Evolutionary conservation across 129 eudicot genomes (phyloP), one percentile per base, ranked within the genome.

Genomic region (Helichrysum umbraculigerum): DNA sequence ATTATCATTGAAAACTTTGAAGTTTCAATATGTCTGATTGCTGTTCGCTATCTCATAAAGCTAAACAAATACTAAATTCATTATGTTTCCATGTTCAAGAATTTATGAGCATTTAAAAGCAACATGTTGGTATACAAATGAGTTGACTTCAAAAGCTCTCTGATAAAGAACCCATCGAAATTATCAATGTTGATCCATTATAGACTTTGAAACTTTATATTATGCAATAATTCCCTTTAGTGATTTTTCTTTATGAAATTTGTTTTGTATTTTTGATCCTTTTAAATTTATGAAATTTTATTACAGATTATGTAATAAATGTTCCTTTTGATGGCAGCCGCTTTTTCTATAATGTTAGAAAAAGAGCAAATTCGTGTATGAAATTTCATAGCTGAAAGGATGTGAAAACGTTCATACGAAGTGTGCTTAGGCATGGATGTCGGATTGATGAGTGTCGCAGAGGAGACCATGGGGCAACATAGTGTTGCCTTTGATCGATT

Each of bases 401-500:
- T 58, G 85, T 57, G 57, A 41, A 19, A 67, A 60, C 67, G 68
- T 76, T 67, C 50, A 42, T 34, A 62, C 39, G n/a, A 25, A 21
- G 62, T 73, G 71, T 72, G 75, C 68, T 62, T 57, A 78, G 73
- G 37, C 77, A 79, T 80, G 90, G 85, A 86, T 63, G 83, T 76
- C 66, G 83, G 76, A 51, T 76, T 81, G 67, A 86, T 82, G 73
- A 83, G 84, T 34, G 77, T 79, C 35, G 89, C 77, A 81, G 82
- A 76, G 30, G 74, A 79, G 66, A 87, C 50, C 76, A 82, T 87
- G 90, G 86, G 86, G 70, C 88, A 83, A 50, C 90, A 71, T 64
- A 87, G 88, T 20, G 76, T 78, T 54, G 73, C 83, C 32, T 83
- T 79, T 78, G 85, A 81, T 68, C 84, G 88, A 21, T 85, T 82